A percentile compares a stretch with the other conserved stretches of the same genome.
phyloP scores from a whole-genome alignment of 164 flowering plant genomes.

The Amborella trichopoda region DNA sequence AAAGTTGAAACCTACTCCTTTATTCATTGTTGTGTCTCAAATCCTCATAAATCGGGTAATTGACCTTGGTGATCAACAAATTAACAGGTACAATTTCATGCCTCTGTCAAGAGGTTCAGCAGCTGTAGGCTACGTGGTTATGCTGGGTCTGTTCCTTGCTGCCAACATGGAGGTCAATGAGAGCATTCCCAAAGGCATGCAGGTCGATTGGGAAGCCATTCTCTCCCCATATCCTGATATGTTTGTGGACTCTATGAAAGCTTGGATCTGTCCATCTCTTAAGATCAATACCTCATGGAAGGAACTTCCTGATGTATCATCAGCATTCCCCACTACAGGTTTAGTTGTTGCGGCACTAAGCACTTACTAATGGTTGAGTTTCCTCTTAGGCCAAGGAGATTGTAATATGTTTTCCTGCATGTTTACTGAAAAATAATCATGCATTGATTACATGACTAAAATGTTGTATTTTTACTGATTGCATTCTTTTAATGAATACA shows the following conservation, averaged over 20 bases:
- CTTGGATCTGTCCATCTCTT: constrained; percentile 78
- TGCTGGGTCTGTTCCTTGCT: constrained; percentile 84
- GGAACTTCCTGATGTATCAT: constrained; percentile 71
- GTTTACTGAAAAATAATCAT: too few relatives aligned
- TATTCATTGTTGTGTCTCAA: too few relatives aligned
- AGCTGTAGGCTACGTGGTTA: constrained; percentile 67
- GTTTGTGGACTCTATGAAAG: constrained; percentile 54
- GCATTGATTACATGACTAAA: too few relatives aligned
- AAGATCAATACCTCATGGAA: constrained; percentile 67
- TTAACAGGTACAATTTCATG: constrained; percentile 94
- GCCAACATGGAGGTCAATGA: constrained; percentile 90
- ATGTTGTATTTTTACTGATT: too few relatives aligned
- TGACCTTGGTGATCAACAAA: too few relatives aligned
- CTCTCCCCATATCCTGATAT: constrained; percentile 45
- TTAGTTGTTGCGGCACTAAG: constrained; percentile 82
- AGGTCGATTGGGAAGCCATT: constrained; percentile 97
- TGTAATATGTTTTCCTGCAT: too few relatives aligned
- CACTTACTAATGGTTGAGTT: too few relatives aligned
- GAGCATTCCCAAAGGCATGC: constrained; percentile 65
- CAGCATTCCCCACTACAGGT: constrained; percentile 61
- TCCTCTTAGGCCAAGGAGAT: too few relatives aligned
- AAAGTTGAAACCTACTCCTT: too few relatives aligned
- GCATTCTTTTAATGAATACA: too few relatives aligned
- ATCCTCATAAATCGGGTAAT: too few relatives aligned
- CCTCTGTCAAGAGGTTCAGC: constrained; percentile 92